phyloP scores from a whole-genome alignment of 2,329 filamentous ascomycete genomes.

The Botrytis fabae region DNA sequence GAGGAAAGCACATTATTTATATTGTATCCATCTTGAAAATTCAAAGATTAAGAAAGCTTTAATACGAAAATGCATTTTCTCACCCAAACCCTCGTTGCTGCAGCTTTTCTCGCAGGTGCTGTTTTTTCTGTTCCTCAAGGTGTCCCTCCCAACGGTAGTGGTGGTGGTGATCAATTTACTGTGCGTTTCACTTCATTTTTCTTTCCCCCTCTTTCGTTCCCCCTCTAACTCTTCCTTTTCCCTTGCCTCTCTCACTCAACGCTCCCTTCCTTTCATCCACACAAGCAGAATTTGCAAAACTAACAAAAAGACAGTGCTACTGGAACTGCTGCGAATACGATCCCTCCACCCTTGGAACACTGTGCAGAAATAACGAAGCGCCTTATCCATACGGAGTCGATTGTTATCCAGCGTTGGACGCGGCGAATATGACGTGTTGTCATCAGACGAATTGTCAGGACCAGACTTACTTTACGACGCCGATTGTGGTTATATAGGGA shows the following conservation, averaged over 20 bases:
- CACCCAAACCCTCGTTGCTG: neutral
- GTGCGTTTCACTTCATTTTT: neutral
- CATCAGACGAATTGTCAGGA: neutral
- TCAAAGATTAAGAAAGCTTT: neutral
- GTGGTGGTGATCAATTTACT: neutral
- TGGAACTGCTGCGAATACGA: conserved; percentile 1
- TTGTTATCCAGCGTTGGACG: neutral
- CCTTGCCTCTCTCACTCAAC: too few species aligned
- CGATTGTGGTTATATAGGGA: neutral
- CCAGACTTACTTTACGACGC: neutral
- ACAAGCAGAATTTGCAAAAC: neutral
- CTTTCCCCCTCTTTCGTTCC: neutral
- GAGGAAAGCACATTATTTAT: neutral
- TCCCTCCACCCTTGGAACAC: neutral
- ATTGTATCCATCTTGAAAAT: neutral
- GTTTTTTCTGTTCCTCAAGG: neutral
- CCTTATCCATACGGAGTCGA: neutral
- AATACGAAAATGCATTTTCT: neutral
- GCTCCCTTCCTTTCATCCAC: neutral
- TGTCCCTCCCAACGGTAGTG: neutral
- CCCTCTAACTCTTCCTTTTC: neutral
- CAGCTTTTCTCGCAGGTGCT: neutral
- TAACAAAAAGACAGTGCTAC: neutral
- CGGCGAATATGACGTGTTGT: neutral
- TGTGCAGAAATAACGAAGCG: neutral